These are phyloP conservation scores for Ashbya aceris DNA, from an alignment of 1,139 yeast species.

Conservation along the genomic window DNA sequence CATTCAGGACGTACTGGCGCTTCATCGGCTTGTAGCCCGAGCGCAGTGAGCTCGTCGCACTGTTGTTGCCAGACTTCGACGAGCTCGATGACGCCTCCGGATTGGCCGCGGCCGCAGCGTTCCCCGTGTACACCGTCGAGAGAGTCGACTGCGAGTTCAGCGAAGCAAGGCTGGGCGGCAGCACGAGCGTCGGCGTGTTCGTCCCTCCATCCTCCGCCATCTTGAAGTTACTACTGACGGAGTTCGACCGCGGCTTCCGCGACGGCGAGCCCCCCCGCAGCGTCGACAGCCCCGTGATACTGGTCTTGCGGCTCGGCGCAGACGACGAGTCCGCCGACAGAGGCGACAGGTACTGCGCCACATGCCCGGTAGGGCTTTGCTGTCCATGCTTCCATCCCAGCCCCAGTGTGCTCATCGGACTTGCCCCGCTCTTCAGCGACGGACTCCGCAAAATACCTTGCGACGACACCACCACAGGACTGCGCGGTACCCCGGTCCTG, in stretches of 20 bases:
- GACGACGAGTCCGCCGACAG: constrained; percentile 8
- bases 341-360: constrained; percentile 4
- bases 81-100: constrained; percentile 12
- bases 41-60: constrained; percentile 16
- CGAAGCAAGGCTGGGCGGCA: constrained; percentile 21
- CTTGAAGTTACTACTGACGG: constrained; percentile 8
- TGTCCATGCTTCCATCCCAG: no score
- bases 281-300: constrained; percentile 7
- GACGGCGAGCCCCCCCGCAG: constrained; percentile 3
- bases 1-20: constrained; percentile 42
- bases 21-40: constrained; percentile 16
- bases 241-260: constrained; percentile 8
- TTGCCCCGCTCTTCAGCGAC: background rate
- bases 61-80: constrained; percentile 16
- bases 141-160: constrained; percentile 16
- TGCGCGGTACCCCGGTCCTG: background rate
- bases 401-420: background rate
- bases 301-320: constrained; percentile 8
- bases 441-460: background rate
- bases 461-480: background rate
- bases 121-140: background rate
- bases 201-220: constrained; percentile 1
- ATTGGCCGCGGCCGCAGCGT: constrained; percentile 8
- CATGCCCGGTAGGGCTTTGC: no score
- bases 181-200: constrained; percentile 17